Evolutionary conservation across 1,284 basidiomycete species (phyloP).

Genomic region (Phlebopus sp.): DNA sequence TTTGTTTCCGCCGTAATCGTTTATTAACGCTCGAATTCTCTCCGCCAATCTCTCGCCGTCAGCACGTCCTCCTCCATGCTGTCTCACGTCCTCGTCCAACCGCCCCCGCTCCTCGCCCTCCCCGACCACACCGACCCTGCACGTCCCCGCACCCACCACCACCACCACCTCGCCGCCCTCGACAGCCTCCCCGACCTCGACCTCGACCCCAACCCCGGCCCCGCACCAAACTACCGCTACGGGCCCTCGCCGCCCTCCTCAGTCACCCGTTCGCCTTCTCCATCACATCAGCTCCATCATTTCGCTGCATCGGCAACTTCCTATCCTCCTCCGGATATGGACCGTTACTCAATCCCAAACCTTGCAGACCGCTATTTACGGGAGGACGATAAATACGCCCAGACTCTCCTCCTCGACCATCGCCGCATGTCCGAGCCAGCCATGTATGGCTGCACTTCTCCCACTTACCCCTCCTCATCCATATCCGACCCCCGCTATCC

Average conservation of each 20-base stretch:
- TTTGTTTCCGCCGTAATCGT: slow-evolving; percentile 27
- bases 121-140: not conserved
- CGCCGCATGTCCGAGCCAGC: slow-evolving; percentile 65
- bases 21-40: slow-evolving; percentile 23
- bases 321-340: slow-evolving; percentile 32
- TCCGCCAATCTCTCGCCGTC: too few relatives aligned
- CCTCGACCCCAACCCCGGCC: slow-evolving; percentile 6
- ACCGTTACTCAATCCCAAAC: slow-evolving; percentile 37
- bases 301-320: slow-evolving; percentile 40
- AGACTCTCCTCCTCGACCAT: slow-evolving; percentile 44
- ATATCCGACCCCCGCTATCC: too few relatives aligned
- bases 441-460: slow-evolving; percentile 35
- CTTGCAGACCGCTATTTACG: slow-evolving; percentile 36
- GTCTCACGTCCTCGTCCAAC: slow-evolving; percentile 23
- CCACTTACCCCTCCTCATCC: slow-evolving; percentile 2
- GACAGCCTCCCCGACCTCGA: slow-evolving; percentile 8
- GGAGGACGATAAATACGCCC: slow-evolving; percentile 39
- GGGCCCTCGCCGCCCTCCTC: too few relatives aligned
- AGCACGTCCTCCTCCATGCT: slow-evolving; percentile 21
- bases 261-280: slow-evolving; percentile 46
- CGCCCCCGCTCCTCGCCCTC: slow-evolving; percentile 17
- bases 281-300: slow-evolving; percentile 43
- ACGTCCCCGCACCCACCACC: slow-evolving; percentile 12
- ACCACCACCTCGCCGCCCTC: not conserved
- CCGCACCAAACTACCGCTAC: too few relatives aligned